Percentiles rank a stretch among this genome's conserved stretches.
These are phyloP conservation scores for Mycosarcoma mackinlayi DNA, from an alignment of 1,284 basidiomycete species.

Conservation along the genomic window DNA sequence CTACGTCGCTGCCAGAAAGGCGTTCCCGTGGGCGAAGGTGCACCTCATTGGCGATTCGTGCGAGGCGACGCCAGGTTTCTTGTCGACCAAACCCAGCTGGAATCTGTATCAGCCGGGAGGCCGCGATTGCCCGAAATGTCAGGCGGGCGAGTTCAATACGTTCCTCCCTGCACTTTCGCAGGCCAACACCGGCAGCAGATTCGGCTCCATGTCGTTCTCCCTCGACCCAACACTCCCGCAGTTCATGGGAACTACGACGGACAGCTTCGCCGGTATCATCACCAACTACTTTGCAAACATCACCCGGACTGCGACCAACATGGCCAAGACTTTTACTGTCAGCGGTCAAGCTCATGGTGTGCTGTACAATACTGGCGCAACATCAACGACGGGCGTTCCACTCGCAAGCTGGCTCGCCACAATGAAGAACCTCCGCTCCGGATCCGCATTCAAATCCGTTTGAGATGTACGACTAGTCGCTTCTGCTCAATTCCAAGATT, in stretches of 20 bases:
- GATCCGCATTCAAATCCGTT: constrained; percentile 10
- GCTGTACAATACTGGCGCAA: constrained; percentile 3
- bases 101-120: constrained; percentile 21
- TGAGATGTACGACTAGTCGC: too few species aligned
- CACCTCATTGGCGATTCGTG: constrained; percentile 37
- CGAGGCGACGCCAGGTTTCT: constrained; percentile 24
- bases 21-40: constrained; percentile 17
- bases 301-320: constrained; percentile 15
- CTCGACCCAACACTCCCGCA: constrained; percentile 8
- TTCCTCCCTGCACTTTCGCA: constrained; percentile 27
- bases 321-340: constrained; percentile 21
- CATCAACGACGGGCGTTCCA: constrained; percentile 1
- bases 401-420: constrained; percentile 18
- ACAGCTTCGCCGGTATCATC: constrained; percentile 14
- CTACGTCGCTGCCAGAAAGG: constrained; percentile 20
- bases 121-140: constrained; percentile 17
- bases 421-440: constrained; percentile 12
- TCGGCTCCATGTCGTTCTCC: constrained; percentile 16
- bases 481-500: too few species aligned
- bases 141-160: constrained; percentile 24
- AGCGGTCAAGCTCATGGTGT: constrained; percentile 15
- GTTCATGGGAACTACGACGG: constrained; percentile 9
- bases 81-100: constrained; percentile 29
- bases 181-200: constrained; percentile 25
- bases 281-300: constrained; percentile 19